phyloP scores from a whole-genome alignment of 768 basidiomycete species.

The Strobilomyces echinocephalus region DNA sequence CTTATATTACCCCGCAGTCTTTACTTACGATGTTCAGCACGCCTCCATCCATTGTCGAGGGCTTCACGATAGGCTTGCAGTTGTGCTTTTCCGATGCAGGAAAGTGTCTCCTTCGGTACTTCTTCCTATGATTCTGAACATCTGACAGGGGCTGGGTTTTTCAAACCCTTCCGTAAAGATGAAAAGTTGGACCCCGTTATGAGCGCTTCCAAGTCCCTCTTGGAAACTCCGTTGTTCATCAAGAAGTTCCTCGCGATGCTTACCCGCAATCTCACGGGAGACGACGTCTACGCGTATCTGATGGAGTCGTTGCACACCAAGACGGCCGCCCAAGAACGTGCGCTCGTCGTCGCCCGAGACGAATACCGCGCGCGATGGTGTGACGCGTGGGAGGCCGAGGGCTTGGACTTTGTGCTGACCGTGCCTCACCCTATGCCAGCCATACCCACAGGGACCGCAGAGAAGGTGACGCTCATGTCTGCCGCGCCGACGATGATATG shows the following conservation, averaged over 20 bases:
- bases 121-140: background rate
- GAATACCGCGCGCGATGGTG: constrained; percentile 26
- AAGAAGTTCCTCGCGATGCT: constrained; percentile 43
- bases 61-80: constrained; percentile 50
- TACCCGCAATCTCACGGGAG: constrained; percentile 27
- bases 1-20: background rate
- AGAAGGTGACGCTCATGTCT: constrained; percentile 32
- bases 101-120: constrained; percentile 11
- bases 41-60: constrained; percentile 47
- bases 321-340: constrained; percentile 26
- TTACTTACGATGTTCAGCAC: constrained; percentile 19
- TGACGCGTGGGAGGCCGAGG: constrained; percentile 37
- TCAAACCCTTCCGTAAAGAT: constrained; percentile 30
- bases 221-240: constrained; percentile 30
- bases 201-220: constrained; percentile 17
- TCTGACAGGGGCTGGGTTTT: constrained; percentile 41
- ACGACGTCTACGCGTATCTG: constrained; percentile 26
- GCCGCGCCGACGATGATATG: constrained; percentile 36
- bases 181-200: constrained; percentile 34
- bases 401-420: constrained; percentile 39
- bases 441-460: constrained; percentile 33
- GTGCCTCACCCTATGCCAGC: constrained; percentile 38
- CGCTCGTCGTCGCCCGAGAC: constrained; percentile 25
- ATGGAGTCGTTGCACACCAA: constrained; percentile 34
- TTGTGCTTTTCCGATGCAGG: constrained; percentile 56